A percentile compares a stretch with the other conserved stretches of the same genome.
Evolutionary conservation across 331 rosid genomes (phyloP).

Genomic region (Prunus yedoensis): DNA sequence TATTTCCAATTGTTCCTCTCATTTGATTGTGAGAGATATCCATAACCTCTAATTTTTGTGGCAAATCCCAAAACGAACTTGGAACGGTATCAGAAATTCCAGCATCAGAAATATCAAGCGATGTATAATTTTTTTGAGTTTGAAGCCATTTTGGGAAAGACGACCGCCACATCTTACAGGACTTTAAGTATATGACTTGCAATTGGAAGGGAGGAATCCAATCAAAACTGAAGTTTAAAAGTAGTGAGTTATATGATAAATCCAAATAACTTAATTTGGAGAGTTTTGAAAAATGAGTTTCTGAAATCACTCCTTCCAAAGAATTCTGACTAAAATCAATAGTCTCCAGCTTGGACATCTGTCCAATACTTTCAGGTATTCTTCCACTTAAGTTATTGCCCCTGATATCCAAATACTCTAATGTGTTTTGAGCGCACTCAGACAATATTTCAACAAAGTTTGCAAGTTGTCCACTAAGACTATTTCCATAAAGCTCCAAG

Average conservation of each 20-base stretch:
- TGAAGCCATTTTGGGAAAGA: slow-evolving; percentile 12
- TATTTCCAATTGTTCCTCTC: background rate
- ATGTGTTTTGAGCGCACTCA: background rate
- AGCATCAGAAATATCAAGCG: slow-evolving; percentile 4
- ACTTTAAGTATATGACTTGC: accelerated
- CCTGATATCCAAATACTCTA: accelerated
- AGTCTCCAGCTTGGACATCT: background rate
- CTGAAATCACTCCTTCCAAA: background rate
- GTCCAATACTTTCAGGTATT: slow-evolving; percentile 3
- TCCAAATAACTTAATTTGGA: background rate
- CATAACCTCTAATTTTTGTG: accelerated
- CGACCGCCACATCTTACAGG: background rate
- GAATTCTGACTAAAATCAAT: background rate
- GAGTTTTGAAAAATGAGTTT: background rate
- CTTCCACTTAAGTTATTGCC: background rate
- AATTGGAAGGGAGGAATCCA: slow-evolving; percentile 23
- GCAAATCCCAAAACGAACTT: slow-evolving; percentile 3
- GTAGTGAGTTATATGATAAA: background rate
- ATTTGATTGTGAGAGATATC: slow-evolving; percentile 19
- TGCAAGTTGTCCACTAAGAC: background rate
- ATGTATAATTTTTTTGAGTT: background rate
- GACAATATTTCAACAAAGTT: background rate
- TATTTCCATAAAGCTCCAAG: too few species aligned
- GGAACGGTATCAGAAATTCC: background rate
- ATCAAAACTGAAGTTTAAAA: background rate